Percentiles rank a stretch among this genome's conserved stretches.
phyloP scores from a whole-genome alignment of 202 grass and related monocot genomes.

The Schoenoplectus triqueter region DNA sequence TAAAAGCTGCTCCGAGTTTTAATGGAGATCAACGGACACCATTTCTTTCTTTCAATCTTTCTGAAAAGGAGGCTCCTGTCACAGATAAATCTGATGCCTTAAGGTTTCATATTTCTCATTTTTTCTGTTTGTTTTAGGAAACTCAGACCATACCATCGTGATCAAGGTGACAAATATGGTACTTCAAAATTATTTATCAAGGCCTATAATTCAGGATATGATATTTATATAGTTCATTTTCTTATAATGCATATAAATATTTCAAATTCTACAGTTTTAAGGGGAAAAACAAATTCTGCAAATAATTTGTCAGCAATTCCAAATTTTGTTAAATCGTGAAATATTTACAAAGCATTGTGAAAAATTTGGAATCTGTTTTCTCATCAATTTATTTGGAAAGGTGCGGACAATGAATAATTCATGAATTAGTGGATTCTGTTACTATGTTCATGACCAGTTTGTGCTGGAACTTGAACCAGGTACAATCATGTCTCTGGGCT shows the following conservation, averaged over 20 bases:
- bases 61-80: background rate
- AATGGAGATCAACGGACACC: background rate
- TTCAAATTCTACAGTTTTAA: background rate
- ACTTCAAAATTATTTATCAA: background rate
- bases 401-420: background rate
- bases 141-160: background rate
- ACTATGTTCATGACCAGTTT: background rate
- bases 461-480: background rate
- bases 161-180: background rate
- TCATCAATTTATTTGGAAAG: background rate
- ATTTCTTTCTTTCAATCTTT: background rate
- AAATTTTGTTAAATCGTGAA: background rate
- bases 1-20: background rate
- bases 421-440: background rate
- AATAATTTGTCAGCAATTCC: background rate
- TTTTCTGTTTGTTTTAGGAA: slow-evolving; percentile 4
- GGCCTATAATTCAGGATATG: background rate
- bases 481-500: background rate
- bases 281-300: background rate
- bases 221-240: background rate
- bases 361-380: background rate
- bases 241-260: background rate
- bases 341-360: background rate
- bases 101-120: slow-evolving; percentile 28
- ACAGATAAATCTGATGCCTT: background rate